These are phyloP conservation scores for Fusarium circinatum DNA, from an alignment of 2,329 filamentous ascomycete species.

Conservation along the genomic window DNA sequence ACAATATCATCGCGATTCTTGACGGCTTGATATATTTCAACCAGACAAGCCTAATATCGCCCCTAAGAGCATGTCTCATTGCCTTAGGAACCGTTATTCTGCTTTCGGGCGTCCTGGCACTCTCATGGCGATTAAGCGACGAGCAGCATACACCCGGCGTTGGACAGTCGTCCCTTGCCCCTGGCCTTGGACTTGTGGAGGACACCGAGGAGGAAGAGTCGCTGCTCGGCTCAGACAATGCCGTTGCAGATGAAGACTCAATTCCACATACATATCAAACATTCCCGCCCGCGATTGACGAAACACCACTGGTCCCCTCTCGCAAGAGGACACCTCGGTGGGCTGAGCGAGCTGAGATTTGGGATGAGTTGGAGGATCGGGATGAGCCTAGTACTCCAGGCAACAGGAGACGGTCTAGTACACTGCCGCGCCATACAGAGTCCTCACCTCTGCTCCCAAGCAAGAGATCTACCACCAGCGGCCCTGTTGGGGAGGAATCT, in stretches of 20 bases:
- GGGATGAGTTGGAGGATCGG: constrained; percentile 87
- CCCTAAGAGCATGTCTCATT: constrained; percentile 82
- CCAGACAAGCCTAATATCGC: constrained; percentile 82
- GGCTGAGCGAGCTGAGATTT: constrained; percentile 82
- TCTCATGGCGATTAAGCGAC: constrained; percentile 93
- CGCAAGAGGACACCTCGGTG: constrained; percentile 64
- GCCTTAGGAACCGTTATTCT: constrained; percentile 87
- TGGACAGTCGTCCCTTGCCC: constrained; percentile 77
- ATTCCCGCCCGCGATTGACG: constrained; percentile 54
- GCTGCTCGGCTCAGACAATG: constrained; percentile 60
- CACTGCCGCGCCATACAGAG: constrained; percentile 56
- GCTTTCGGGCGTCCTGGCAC: constrained; percentile 85
- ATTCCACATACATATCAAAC: constrained; percentile 57
- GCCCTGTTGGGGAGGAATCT: constrained; percentile 41
- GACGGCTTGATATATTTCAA: constrained; percentile 97
- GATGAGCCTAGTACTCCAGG: constrained; percentile 57
- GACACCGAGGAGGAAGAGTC: constrained; percentile 70
- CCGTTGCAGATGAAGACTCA: constrained; percentile 54
- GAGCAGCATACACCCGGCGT: constrained; percentile 71
- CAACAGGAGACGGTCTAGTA: constrained; percentile 59
- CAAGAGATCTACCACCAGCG: constrained; percentile 48
- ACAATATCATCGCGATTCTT: constrained; percentile 98
- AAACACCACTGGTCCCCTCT: constrained; percentile 53
- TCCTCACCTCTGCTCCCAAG: constrained; percentile 53
- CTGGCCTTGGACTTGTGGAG: constrained; percentile 84